phyloP scores from a whole-genome alignment of 192 early-diverging fungal genomes.

The Coemansia sp. region DNA sequence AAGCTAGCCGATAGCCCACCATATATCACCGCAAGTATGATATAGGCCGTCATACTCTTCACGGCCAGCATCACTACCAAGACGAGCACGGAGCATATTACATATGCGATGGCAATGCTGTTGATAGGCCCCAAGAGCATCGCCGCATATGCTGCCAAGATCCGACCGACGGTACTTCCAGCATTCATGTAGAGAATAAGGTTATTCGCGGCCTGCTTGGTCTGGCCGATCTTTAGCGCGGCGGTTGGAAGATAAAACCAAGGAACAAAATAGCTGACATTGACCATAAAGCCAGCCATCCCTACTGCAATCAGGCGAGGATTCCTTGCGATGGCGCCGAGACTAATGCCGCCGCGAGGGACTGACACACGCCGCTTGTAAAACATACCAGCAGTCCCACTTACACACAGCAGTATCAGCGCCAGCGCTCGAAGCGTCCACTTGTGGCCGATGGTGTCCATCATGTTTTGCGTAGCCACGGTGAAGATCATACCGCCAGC shows the following conservation, averaged over 20 bases:
- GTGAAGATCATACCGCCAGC: slow-evolving; percentile 72
- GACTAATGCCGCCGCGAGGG: slow-evolving; percentile 18
- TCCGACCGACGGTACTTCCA: slow-evolving; percentile 36
- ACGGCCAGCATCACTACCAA: slow-evolving; percentile 34
- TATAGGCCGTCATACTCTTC: slow-evolving; percentile 42
- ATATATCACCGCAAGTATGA: slow-evolving; percentile 33
- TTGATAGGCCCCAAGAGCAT: slow-evolving; percentile 36
- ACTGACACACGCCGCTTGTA: slow-evolving; percentile 33
- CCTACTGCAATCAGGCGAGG: slow-evolving; percentile 26
- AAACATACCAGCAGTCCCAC: slow-evolving; percentile 28
- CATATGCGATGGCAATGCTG: slow-evolving; percentile 31
- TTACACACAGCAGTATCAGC: slow-evolving; percentile 26
- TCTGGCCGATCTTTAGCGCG: slow-evolving; percentile 38
- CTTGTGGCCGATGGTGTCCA: slow-evolving; percentile 50
- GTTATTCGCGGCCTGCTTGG: slow-evolving; percentile 41
- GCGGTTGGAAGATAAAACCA: slow-evolving; percentile 53
- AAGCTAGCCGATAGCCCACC: slow-evolving; percentile 39
- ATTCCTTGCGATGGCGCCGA: slow-evolving; percentile 29
- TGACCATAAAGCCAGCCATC: slow-evolving; percentile 36
- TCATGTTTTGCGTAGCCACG: slow-evolving; percentile 60
- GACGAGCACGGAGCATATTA: slow-evolving; percentile 33
- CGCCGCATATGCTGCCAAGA: slow-evolving; percentile 32
- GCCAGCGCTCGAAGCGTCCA: slow-evolving; percentile 44
- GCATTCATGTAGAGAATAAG: slow-evolving; percentile 47
- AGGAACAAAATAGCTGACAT: slow-evolving; percentile 38